A percentile compares a stretch with the other conserved stretches of the same genome.
Conservation (phyloP, 2,329 filamentous ascomycete genomes). For the Knoxdaviesia proteae region DNA sequence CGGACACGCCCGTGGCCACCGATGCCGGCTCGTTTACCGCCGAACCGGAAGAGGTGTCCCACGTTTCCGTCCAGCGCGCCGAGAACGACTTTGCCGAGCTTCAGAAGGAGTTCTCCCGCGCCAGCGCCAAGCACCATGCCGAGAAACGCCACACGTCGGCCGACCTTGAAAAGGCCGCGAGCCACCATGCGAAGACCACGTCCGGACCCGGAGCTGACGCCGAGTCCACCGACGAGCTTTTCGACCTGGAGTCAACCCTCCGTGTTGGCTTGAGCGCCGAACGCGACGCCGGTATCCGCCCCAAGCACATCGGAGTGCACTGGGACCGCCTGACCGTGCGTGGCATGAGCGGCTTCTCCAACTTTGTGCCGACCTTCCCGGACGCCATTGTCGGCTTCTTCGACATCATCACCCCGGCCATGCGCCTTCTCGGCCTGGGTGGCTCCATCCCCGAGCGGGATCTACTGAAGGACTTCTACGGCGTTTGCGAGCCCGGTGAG, state of each 20-base stretch:
- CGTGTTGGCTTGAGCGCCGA: slow-evolving; percentile 53
- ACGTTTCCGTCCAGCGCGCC: slow-evolving; percentile 45
- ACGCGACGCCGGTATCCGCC: slow-evolving; percentile 55
- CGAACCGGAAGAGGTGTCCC: slow-evolving; percentile 10
- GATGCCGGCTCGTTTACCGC: slow-evolving; percentile 12
- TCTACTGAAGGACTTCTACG: slow-evolving; percentile 51
- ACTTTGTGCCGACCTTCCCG: slow-evolving; percentile 55
- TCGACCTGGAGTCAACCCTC: slow-evolving; percentile 57
- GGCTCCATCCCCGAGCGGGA: slow-evolving; percentile 51
- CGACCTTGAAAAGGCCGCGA: slow-evolving; percentile 38
- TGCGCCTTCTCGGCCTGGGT: slow-evolving; percentile 40
- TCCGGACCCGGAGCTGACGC: slow-evolving; percentile 14
- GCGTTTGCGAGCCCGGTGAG: slow-evolving; percentile 58
- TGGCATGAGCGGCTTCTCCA: slow-evolving; percentile 53
- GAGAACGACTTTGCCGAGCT: slow-evolving; percentile 52
- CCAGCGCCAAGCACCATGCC: slow-evolving; percentile 27
- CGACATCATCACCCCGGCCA: slow-evolving; percentile 47
- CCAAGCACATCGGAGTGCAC: slow-evolving; percentile 60
- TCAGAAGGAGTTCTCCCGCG: slow-evolving; percentile 35
- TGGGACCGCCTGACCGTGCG: slow-evolving; percentile 62
- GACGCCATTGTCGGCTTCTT: slow-evolving; percentile 59
- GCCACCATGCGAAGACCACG: slow-evolving; percentile 8
- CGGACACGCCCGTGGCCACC: slow-evolving; percentile 3
- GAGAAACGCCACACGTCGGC: slow-evolving; percentile 8
- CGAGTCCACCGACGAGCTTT: slow-evolving; percentile 26